phyloP scores from a whole-genome alignment of 441 rosid species.

The Omphalea diandra region DNA sequence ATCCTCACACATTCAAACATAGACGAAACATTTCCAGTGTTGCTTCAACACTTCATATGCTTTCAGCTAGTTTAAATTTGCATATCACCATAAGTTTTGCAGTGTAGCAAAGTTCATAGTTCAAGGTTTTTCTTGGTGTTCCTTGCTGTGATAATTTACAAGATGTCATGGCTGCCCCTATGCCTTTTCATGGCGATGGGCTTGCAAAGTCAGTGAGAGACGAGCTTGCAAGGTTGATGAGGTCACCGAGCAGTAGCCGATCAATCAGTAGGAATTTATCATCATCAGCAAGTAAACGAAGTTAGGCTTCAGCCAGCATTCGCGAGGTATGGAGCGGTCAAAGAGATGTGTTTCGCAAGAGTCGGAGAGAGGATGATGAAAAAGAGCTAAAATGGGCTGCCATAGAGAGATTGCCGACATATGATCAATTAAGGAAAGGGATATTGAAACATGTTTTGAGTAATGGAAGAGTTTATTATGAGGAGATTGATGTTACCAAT shows the following conservation, averaged over 20 bases:
- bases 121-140: too few species aligned
- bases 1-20: background rate
- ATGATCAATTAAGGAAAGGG: constrained; percentile 45
- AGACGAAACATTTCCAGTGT: too few species aligned
- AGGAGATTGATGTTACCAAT: constrained; percentile 46
- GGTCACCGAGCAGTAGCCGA: constrained; percentile 34
- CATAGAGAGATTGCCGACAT: constrained; percentile 61
- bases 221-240: constrained; percentile 38
- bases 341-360: constrained; percentile 42
- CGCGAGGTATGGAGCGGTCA: constrained; percentile 43
- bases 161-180: constrained; percentile 14
- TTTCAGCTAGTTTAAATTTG: background rate
- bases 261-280: constrained; percentile 39
- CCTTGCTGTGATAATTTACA: too few species aligned
- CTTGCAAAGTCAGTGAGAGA: constrained; percentile 38
- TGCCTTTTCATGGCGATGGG: constrained; percentile 23
- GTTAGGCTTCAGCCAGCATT: constrained; percentile 46
- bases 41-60: background rate
- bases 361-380: constrained; percentile 53
- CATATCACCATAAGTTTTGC: background rate
- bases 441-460: constrained; percentile 42
- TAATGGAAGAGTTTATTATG: constrained; percentile 40
- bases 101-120: background rate
- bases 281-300: constrained; percentile 34
- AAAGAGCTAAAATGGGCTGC: constrained; percentile 72